phyloP scores from a whole-genome alignment of 768 basidiomycete species.

The Tulasnella calospora region DNA sequence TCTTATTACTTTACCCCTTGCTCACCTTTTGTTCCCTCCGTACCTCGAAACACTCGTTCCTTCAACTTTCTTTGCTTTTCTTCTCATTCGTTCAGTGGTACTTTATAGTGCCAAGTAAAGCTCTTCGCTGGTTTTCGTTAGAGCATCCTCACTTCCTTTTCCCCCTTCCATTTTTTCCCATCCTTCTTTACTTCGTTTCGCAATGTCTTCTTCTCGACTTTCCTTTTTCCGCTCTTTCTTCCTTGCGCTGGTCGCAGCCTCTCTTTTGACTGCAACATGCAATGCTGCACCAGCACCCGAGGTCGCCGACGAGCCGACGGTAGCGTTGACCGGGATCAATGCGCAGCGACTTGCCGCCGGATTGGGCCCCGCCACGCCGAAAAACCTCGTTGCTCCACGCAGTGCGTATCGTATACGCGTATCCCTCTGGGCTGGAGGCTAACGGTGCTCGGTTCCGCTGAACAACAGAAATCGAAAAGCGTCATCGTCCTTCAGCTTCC shows the following conservation, averaged over 20 bases:
- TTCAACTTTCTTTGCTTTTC: background rate
- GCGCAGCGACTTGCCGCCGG: conserved; percentile 12
- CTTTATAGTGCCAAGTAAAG: background rate
- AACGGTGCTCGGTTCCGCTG: background rate
- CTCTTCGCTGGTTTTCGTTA: background rate
- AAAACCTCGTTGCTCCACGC: background rate
- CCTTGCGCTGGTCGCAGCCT: background rate
- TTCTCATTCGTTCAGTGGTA: background rate
- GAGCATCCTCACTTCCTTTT: background rate
- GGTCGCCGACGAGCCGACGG: background rate
- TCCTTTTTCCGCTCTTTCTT: background rate
- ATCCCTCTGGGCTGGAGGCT: background rate
- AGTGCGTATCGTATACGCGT: background rate
- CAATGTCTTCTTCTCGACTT: background rate
- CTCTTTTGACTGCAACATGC: background rate
- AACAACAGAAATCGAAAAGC: background rate
- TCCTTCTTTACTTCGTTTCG: background rate
- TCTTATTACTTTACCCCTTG: conserved; percentile 6
- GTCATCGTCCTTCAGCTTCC: background rate
- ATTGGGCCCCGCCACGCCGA: background rate
- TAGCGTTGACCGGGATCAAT: background rate
- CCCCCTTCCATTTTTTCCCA: background rate
- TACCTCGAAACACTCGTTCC: background rate
- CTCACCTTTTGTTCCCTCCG: background rate
- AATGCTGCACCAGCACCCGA: background rate